These are phyloP conservation scores for Rhododendron ovatum DNA, from an alignment of 148 eudicot genomes.

Conservation along the genomic window DNA sequence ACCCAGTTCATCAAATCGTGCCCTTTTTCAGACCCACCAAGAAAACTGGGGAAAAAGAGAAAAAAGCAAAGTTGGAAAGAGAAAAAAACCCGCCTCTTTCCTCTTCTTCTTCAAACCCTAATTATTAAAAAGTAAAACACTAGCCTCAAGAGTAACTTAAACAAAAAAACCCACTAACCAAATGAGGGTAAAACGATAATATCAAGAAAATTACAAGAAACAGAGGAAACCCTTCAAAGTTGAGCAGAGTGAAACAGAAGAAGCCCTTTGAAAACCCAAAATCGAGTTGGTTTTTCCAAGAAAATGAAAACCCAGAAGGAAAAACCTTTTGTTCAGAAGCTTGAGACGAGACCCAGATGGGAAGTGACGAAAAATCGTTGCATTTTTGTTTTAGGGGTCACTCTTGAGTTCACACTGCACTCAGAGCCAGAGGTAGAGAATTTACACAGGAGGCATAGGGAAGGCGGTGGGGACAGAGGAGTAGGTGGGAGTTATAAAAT, in stretches of 20 bases:
- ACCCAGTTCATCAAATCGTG: slow-evolving; percentile 4
- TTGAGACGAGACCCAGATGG: slow-evolving; percentile 3
- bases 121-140: neutral
- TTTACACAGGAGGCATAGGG: slow-evolving; percentile 7
- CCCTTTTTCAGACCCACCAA: neutral
- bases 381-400: neutral
- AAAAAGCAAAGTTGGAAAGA: neutral
- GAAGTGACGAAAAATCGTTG: neutral
- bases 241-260: neutral
- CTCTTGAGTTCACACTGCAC: neutral
- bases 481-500: slow-evolving; percentile 7
- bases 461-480: neutral
- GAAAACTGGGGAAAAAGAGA: neutral
- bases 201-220: neutral
- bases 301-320: neutral
- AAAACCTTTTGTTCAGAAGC: neutral
- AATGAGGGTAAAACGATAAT: neutral
- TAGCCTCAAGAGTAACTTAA: neutral
- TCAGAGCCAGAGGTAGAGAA: neutral
- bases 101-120: slow-evolving; percentile 7
- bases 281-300: neutral
- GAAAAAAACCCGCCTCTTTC: neutral
- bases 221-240: neutral
- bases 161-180: neutral
- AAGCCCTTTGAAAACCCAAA: neutral